Evolutionary conservation across 2,329 filamentous ascomycete species (phyloP), one percentile per base, ranked within the genome.

Genomic region (Neopestalotiopsis sp.): DNA sequence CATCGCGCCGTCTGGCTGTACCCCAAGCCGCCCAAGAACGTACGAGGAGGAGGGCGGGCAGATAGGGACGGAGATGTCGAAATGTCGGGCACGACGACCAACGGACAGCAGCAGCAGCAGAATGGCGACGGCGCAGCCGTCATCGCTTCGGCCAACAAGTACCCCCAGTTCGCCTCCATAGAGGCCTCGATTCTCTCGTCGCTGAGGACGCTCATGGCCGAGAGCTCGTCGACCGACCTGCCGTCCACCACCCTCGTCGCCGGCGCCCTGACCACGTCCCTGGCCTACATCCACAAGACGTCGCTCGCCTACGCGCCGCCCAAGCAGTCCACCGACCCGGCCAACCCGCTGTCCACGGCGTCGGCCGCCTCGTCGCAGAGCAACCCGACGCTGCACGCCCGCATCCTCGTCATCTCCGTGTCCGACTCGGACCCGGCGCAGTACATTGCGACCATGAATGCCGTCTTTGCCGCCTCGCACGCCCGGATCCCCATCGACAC

Each of bases 371-470:
- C 78, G 70, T 73, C 79, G 73, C 24, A 28, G 24, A 28, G 24
- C 24, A 73, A 83, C 70, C 76, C 82, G 2, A 85, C 88, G 20
- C 84, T 96, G 24, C 91, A 93, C 73, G 92, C 91, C 14, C 92
- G 96, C 70, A 97, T 99, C 76, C 87, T 99, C 67, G 91, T 98
- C 71, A 80, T 99, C 67, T 97, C 93, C 62, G 94, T 98, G 4
- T 97, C 94, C 61, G 94, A 94, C 76, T 87, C 88, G 57, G 93
- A 95, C 75, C 89, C 97, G 0, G 90, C 94, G 5, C 92, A 98
- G 80, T 99, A 99, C 83, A 99, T 99, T 68, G 92, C 95, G 0
- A 96, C 97, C 74, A 99, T 99, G 96, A 99, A 99, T 82, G 90
- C 92, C 75, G 97, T 98, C 70, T 99, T 99, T 81, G 96, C 96